Evolutionary conservation across 1,139 yeast genomes (phyloP).

Genomic region (Suhomyces atakaporum): DNA sequence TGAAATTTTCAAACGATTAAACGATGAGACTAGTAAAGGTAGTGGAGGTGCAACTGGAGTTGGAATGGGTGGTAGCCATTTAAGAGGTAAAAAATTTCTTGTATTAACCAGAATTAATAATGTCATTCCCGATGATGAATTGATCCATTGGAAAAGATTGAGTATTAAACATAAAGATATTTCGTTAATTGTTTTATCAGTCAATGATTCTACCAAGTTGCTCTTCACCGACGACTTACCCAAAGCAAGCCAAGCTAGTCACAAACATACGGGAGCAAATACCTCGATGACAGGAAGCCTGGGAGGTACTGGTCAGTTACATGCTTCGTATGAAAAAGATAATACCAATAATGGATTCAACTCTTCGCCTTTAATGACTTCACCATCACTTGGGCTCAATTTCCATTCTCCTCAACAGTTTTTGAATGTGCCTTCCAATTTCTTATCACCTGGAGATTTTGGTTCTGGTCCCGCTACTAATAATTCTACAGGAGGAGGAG

Average conservation of each 20-base stretch:
- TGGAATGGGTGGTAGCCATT: slow-evolving; percentile 17
- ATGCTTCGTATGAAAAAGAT: slow-evolving; percentile 4
- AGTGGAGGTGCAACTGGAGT: slow-evolving; percentile 36
- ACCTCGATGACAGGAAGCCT: background rate
- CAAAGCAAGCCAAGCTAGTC: slow-evolving; percentile 7
- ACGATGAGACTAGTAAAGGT: slow-evolving; percentile 35
- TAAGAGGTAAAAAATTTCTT: slow-evolving; percentile 57
- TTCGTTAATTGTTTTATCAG: slow-evolving; percentile 72
- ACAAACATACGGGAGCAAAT: background rate
- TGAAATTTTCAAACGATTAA: slow-evolving; percentile 39
- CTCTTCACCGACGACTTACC: slow-evolving; percentile 36
- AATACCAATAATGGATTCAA: slow-evolving; percentile 6
- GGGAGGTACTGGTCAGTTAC: background rate
- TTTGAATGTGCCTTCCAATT: slow-evolving; percentile 35
- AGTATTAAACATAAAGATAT: slow-evolving; percentile 61
- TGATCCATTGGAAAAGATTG: slow-evolving; percentile 73
- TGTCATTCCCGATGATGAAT: slow-evolving; percentile 76
- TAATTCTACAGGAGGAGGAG: slow-evolving; percentile 23
- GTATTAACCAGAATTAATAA: slow-evolving; percentile 70
- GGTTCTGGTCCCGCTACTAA: slow-evolving; percentile 20
- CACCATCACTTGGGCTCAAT: slow-evolving; percentile 34
- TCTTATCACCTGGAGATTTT: slow-evolving; percentile 36
- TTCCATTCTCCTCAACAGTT: slow-evolving; percentile 46
- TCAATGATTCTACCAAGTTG: slow-evolving; percentile 61
- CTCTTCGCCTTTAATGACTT: slow-evolving; percentile 31